Base-by-base conservation (phyloP, 1,284 basidiomycete genomes). In the Cryptococcus amylolentus region DNA sequence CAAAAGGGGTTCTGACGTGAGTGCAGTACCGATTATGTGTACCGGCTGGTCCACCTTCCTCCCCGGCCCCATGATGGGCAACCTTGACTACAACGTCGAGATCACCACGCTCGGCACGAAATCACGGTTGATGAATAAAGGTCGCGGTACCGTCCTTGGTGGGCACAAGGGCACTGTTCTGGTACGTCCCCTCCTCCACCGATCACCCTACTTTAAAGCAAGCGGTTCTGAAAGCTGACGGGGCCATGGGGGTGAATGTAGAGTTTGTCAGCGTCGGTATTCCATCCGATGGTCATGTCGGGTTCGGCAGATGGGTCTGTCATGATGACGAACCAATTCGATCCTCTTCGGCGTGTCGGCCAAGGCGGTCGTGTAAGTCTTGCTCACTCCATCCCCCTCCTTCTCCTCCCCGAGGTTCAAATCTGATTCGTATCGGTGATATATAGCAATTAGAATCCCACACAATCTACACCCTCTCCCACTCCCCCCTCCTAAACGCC, bases 391-490 rank as follows among this genome's bases (percentile, higher is more conserved):
- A 13, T 27, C 27, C n/a, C 44, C 27, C n/a, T 18, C 41, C 41
- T 16, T 46, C 23, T 12, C 43, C 9, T 45, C 16, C 16, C 23
- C 3, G 3, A 51, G 26, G 40, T 23, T 4, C 35, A 18, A 20
- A 26, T 18, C n/a, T 40, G 20, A n/a, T 8, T 38, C 7, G 16
- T 8, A 42, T 13, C 40, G 7, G 3, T 13, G 16, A 42, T 20
- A 46, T n/a, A 9, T 61, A 91, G 88, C 87, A 88, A 0, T 84
- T 89, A 66, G 84, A 89, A 51, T 80, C 83, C 14, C 86, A 91
- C 68, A 87, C 86, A 62, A 81, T 94, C 13, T 96, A 85, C 68
- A 88, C 90, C 66, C 80, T 97, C 51, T 93, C 96, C 76, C 91
- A 89, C 67, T 89, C 84, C 67, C 83, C 85, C 23, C 82, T 81